Conservation (phyloP, 768 basidiomycete genomes). For the Suillus occidentalis region DNA sequence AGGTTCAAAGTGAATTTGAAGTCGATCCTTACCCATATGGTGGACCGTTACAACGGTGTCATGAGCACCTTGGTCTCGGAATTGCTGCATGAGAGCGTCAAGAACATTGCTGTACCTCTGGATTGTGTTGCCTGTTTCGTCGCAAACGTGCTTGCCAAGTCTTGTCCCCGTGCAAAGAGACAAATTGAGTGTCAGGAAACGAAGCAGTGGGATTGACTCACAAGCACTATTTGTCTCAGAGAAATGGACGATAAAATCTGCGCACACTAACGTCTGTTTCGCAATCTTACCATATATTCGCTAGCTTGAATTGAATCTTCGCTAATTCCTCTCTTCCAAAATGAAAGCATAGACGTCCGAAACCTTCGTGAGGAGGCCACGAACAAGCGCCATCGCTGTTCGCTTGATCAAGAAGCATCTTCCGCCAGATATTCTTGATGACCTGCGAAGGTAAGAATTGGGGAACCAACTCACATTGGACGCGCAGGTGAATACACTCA, state of each 20-base stretch:
- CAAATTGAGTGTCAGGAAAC: neutral
- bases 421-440: neutral
- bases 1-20: neutral
- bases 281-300: too few species aligned
- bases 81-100: constrained; percentile 6
- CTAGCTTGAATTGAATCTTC: too few species aligned
- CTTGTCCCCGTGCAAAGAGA: neutral
- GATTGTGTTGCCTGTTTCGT: neutral
- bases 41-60: neutral
- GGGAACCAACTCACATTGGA: neutral
- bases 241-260: constrained; percentile 25
- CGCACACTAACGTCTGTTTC: too few species aligned
- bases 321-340: too few species aligned
- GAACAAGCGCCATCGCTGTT: neutral
- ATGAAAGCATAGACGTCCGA: too few species aligned
- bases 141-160: constrained; percentile 1
- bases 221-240: constrained; percentile 23
- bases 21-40: neutral
- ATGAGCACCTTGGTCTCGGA: neutral
- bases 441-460: neutral
- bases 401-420: neutral
- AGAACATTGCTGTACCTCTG: neutral
- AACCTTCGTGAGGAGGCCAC: too few species aligned
- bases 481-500: neutral
- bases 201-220: constrained; percentile 4